Conservation (phyloP, 176 grass and related monocot species). For the Rhynchospora pubera region DNA sequence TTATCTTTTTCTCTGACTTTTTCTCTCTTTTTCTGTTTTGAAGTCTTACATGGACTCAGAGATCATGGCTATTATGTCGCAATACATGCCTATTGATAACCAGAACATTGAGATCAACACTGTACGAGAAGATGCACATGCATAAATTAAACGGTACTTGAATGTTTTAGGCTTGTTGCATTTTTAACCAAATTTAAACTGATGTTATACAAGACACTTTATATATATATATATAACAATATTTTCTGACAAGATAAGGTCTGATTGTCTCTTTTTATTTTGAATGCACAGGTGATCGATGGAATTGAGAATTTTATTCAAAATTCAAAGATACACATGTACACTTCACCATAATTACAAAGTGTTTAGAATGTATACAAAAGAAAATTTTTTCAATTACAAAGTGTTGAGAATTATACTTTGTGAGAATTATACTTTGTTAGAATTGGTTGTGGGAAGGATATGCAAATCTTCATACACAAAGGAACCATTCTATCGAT, state of each 20-base stretch:
- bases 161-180: not conserved
- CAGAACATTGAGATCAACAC: conserved; percentile 43
- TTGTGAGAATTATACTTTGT: no score
- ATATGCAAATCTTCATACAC: not conserved
- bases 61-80: conserved; percentile 79
- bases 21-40: not conserved
- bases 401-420: not conserved
- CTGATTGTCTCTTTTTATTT: not conserved
- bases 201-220: not conserved
- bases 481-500: not conserved
- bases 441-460: not conserved
- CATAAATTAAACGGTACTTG: conserved; percentile 17
- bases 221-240: no score
- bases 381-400: not conserved
- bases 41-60: conserved; percentile 90
- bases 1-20: not conserved
- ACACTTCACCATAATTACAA: not conserved
- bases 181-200: not conserved
- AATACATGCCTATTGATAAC: conserved; percentile 83
- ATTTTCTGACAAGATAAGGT: not conserved
- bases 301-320: not conserved
- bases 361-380: not conserved
- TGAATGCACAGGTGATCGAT: not conserved
- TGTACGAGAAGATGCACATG: conserved; percentile 39
- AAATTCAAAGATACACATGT: conserved; percentile 13